These are phyloP conservation scores for Sporobolomyces phaffii DNA, from an alignment of 768 basidiomycete species.

Conservation along the genomic window DNA sequence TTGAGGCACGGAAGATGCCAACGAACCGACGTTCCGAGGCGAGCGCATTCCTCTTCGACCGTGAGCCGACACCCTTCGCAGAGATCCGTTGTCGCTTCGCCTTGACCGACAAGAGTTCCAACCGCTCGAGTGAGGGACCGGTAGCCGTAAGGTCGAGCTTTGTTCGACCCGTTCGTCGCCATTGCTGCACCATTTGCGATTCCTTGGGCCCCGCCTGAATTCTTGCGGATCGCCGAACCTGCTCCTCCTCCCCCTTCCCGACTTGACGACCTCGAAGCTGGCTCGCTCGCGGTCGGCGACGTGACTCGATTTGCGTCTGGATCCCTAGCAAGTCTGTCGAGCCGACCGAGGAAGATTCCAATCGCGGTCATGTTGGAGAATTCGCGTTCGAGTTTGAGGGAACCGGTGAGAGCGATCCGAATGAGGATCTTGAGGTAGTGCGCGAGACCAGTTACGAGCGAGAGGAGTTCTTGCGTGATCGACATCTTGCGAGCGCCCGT, in stretches of 20 bases:
- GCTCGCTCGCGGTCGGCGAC: slow-evolving; percentile 12
- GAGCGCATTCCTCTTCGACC: slow-evolving; percentile 94
- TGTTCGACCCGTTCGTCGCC: slow-evolving; percentile 4
- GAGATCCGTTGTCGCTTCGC: slow-evolving; percentile 66
- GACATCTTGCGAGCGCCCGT: slow-evolving; percentile 83
- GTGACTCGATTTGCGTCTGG: slow-evolving; percentile 45
- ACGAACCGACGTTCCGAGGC: slow-evolving; percentile 88
- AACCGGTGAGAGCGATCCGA: slow-evolving; percentile 91
- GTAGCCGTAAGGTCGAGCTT: slow-evolving; percentile 42
- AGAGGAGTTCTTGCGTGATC: slow-evolving; percentile 93
- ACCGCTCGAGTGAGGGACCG: slow-evolving; percentile 39
- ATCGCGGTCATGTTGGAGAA: slow-evolving; percentile 75
- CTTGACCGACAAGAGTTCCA: slow-evolving; percentile 44
- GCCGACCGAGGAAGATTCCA: slow-evolving; percentile 80
- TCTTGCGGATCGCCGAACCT: slow-evolving; percentile 4
- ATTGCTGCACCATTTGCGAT: neutral
- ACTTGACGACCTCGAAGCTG: slow-evolving; percentile 1
- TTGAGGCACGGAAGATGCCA: slow-evolving; percentile 96
- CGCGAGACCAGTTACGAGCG: slow-evolving; percentile 95
- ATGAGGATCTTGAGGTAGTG: slow-evolving; percentile 99
- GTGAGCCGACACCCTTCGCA: slow-evolving; percentile 83
- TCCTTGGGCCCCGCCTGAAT: slow-evolving; percentile 26
- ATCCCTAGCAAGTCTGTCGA: slow-evolving; percentile 73
- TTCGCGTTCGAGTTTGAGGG: slow-evolving; percentile 90
- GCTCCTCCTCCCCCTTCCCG: neutral